These are phyloP conservation scores for Diplodia mutila DNA, from an alignment of 2,329 filamentous ascomycete species.

Conservation along the genomic window DNA sequence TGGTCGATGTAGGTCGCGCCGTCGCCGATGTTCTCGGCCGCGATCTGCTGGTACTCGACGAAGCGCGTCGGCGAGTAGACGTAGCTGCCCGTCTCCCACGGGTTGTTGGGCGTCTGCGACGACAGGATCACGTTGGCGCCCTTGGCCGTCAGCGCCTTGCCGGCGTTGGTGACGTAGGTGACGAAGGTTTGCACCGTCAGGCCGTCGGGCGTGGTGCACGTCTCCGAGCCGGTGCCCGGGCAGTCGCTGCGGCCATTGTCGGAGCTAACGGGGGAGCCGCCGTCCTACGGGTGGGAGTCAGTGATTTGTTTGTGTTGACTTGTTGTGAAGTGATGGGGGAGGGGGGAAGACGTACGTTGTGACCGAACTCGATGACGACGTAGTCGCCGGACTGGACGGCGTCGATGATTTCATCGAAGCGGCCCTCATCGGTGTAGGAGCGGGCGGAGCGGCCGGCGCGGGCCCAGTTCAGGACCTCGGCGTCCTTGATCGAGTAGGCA, in stretches of 20 bases:
- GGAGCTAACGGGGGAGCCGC: constrained; percentile 55
- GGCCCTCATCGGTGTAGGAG: constrained; percentile 66
- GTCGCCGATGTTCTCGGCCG: constrained; percentile 10
- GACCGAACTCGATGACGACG: constrained; percentile 70
- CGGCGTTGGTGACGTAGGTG: constrained; percentile 61
- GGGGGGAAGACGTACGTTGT: constrained; percentile 51
- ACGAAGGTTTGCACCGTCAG: constrained; percentile 61
- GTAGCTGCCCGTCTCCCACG: constrained; percentile 60
- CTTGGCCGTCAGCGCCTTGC: constrained; percentile 55
- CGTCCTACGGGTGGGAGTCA: constrained; percentile 36
- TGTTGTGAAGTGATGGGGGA: constrained; percentile 43
- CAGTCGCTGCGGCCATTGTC: constrained; percentile 67
- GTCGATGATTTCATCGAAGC: constrained; percentile 60
- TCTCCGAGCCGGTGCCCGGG: constrained; percentile 55
- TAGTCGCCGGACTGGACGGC: constrained; percentile 61
- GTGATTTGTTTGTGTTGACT: constrained; percentile 13
- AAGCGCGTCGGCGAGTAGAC: constrained; percentile 54
- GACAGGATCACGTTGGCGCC: constrained; percentile 62
- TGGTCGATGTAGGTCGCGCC: constrained; percentile 57
- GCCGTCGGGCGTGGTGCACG: constrained; percentile 55
- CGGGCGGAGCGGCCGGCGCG: constrained; percentile 67
- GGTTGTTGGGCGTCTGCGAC: constrained; percentile 62
- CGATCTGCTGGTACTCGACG: constrained; percentile 39
- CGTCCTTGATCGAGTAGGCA: constrained; percentile 51
- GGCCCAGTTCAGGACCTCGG: constrained; percentile 62